Percentiles rank a stretch among this genome's conserved stretches.
Evolutionary conservation across 2,329 filamentous ascomycete genomes (phyloP).

Genomic region (Calonectria hawksworthii): DNA sequence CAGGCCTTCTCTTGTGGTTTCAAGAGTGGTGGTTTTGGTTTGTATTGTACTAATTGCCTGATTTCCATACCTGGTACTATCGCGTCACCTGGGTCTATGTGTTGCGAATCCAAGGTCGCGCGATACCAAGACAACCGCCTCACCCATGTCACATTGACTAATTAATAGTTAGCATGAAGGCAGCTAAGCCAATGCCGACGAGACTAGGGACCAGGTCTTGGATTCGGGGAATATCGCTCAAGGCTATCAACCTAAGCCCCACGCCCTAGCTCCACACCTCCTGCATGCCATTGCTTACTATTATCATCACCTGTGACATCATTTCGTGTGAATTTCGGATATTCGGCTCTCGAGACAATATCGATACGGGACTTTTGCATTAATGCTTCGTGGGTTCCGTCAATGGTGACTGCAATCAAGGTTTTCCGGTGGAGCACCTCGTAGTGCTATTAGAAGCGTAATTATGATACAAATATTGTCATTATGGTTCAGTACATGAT

Average conservation of each 20-base stretch:
- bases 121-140: neutral
- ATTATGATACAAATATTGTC: no score
- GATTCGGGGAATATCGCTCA: neutral
- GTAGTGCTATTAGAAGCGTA: no score
- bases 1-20: no score
- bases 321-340: neutral
- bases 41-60: no score
- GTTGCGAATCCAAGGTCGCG: neutral
- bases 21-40: no score
- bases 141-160: neutral
- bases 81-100: neutral
- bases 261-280: neutral
- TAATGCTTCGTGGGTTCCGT: no score
- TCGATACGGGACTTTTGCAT: neutral
- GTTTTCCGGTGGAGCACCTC: no score
- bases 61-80: no score
- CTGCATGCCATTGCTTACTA: neutral
- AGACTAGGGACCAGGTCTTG: neutral
- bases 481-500: no score
- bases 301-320: neutral
- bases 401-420: no score
- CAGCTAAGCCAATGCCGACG: neutral
- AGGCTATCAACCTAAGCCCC: neutral
- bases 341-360: neutral
- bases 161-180: neutral